A percentile compares a stretch with the other conserved stretches of the same genome.
These are phyloP conservation scores for Pleurotus eryngii DNA, from an alignment of 768 basidiomycete species.

Conservation along the genomic window DNA sequence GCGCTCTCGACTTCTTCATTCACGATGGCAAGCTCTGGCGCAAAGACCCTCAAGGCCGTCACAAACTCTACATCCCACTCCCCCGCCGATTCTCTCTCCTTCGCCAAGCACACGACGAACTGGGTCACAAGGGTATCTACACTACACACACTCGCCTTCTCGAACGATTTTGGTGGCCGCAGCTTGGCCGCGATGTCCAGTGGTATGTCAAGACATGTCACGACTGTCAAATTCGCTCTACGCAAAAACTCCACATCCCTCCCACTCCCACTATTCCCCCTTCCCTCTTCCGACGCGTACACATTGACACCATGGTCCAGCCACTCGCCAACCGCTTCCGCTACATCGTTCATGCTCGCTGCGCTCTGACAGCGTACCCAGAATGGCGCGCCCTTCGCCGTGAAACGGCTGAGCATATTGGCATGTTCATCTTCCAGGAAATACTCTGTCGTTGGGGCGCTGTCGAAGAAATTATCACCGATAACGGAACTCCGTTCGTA, in stretches of 20 bases:
- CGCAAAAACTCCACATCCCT: conserved; percentile 15
- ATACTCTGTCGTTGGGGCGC: conserved; percentile 26
- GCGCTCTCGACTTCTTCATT: not conserved
- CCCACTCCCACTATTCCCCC: conserved; percentile 19
- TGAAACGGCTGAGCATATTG: conserved; percentile 24
- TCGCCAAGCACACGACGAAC: conserved; percentile 19
- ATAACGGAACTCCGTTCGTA: conserved; percentile 31
- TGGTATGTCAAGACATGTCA: conserved; percentile 26
- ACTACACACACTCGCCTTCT: conserved; percentile 14
- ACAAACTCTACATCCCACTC: conserved; percentile 19
- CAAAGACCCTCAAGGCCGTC: conserved; percentile 14
- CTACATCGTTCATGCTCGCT: conserved; percentile 34
- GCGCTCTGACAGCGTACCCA: conserved; percentile 28
- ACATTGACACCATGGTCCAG: too few species aligned
- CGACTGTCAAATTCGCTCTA: conserved; percentile 23
- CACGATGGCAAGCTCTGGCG: conserved; percentile 16
- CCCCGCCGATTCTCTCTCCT: conserved; percentile 15
- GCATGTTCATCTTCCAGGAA: conserved; percentile 32
- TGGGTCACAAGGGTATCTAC: conserved; percentile 25
- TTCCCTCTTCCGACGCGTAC: conserved; percentile 17
- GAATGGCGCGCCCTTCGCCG: conserved; percentile 25
- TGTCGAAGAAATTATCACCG: conserved; percentile 33
- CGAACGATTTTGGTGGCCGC: conserved; percentile 30
- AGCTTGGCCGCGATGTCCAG: conserved; percentile 16
- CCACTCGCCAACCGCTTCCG: conserved; percentile 12